Base-by-base conservation (phyloP, 1,284 basidiomycete species). In the Sporisorium graminicola region DNA sequence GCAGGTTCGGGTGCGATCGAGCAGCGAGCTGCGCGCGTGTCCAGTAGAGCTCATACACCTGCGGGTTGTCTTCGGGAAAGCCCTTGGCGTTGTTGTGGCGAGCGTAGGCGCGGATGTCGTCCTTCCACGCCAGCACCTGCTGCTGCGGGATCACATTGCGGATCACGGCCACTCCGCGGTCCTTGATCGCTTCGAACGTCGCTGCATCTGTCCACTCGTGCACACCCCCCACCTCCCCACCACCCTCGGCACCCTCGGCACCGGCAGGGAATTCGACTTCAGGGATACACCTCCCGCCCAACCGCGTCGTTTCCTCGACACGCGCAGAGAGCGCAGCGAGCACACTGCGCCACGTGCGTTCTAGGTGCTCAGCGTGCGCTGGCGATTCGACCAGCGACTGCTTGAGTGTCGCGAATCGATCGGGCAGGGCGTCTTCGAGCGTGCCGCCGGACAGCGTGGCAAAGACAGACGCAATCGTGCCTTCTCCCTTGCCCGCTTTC, bases 31-130 rank as follows among this genome's bases (percentile, higher is more conserved):
- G 80, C 1, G 70, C 53, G 2, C 55, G 67, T 0, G 73, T 74
- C 80, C 80, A 82, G 71, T 82, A 82, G 14, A 80, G 66, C 51
- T 82, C 80, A 51, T 68, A 81, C 37, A 80, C 80, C 50, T 80
- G 78, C 10, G 80, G 80, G 35, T 80, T 71, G 52, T 81, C 70
- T 2, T 44, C 70, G 0, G 80, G 79, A 56, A 79, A 82, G 0
- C 80, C 79, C 44, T 78, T 81, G 5, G 71, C 76, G n/a, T 60
- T 22, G 58, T 82, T 82, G 7, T 18, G 20, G 13, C 37, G 22
- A 5, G 74, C 79, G 24, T 82, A 81, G 1, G 55, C 51, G 20
- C 56, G 57, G 31, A 82, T 73, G 6, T 70, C 68, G n/a, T 71
- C 56, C 31, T 81, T 79, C 73, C 76, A 82, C 33, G 53, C 33